A percentile compares a stretch with the other conserved stretches of the same genome.
These are phyloP conservation scores for Francoa sonchifolia DNA, from an alignment of 441 rosid genomes.

Conservation along the genomic window DNA sequence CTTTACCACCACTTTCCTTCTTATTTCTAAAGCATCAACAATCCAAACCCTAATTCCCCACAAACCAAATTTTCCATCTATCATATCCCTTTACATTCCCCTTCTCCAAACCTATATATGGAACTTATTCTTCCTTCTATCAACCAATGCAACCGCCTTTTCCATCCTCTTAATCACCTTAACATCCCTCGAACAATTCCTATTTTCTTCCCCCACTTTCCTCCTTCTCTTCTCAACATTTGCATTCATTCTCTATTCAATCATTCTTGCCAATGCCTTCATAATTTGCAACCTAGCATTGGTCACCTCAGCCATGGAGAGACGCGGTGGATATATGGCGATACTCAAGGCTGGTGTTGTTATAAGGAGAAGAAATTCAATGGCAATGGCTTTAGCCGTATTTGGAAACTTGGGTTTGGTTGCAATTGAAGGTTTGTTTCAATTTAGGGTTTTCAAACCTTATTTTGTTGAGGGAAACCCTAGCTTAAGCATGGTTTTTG, in stretches of 20 bases:
- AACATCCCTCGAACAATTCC: constrained; percentile 29
- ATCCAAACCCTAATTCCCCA: constrained; percentile 23
- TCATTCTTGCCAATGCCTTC: constrained; percentile 49
- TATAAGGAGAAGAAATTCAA: constrained; percentile 41
- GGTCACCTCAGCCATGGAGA: constrained; percentile 42
- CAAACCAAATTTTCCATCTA: constrained; percentile 15
- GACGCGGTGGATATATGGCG: constrained; percentile 33
- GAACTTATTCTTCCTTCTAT: constrained; percentile 42
- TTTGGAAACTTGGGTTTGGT: constrained; percentile 42
- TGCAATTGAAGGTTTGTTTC: constrained; percentile 59
- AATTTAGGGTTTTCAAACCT: constrained; percentile 27
- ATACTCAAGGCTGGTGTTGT: constrained; percentile 48
- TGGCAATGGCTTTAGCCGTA: constrained; percentile 49
- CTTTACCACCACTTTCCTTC: constrained; percentile 55
- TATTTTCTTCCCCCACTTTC: constrained; percentile 21
- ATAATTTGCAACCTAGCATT: constrained; percentile 53
- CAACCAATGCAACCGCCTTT: constrained; percentile 66
- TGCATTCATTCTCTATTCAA: constrained; percentile 54
- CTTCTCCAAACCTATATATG: constrained; percentile 42
- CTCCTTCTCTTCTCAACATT: constrained; percentile 29
- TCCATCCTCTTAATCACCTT: constrained; percentile 41
- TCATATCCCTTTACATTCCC: constrained; percentile 29
- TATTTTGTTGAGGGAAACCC: constrained; percentile 17
- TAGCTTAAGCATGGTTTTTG: constrained; percentile 22
- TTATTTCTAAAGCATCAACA: constrained; percentile 53